Evolutionary conservation across 768 basidiomycete genomes (phyloP), one percentile per base, ranked within the genome.

Genomic region (Antrodiella citrinella): DNA sequence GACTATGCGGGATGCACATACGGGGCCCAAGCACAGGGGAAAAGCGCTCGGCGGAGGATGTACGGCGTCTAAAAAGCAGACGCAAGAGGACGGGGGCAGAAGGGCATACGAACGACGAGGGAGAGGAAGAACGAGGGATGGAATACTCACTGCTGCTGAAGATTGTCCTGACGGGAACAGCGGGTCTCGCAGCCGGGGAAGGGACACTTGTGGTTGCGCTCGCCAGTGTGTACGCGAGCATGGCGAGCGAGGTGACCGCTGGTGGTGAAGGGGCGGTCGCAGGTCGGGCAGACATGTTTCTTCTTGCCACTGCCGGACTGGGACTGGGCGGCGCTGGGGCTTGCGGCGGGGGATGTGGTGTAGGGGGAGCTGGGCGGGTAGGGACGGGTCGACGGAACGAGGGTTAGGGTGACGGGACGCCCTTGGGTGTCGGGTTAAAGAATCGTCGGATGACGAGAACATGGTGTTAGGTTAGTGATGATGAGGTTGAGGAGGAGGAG

Each of bases 181-280:
- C 87, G 76, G 1, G 91, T 93, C 59, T 92, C 88, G 65, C 91
- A 95, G 20, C 91, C 91, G n/a, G 92, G 91, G 70, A 91, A 94
- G 26, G 92, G 91, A 61, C 91, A 95, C 52, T 82, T 87, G 71
- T 93, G 89, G 67, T 93, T 92, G 54, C 89, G 77, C 60, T 93
- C 91, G 38, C 91, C 91, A 13, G 91, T 94, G 69, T 94, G 91
- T 11, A 92, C 85, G 49, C 90, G 74, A n/a, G 85, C 76, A 62
- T 94, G 91, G 44, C 91, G 78, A 0, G 91, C 86, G 18, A 94
- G 76, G 65, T 94, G 91, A 15, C 91, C 92, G 53, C 84, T 85
- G 21, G 91, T 94, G 48, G 89, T 90, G 67, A 94, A 94, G 1
- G 79, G 76, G 41, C 88, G 78, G 2, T 81, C 74, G 67, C 91